Conservation (phyloP, 345 rosid genomes). For the Eucalyptus urophylla region DNA sequence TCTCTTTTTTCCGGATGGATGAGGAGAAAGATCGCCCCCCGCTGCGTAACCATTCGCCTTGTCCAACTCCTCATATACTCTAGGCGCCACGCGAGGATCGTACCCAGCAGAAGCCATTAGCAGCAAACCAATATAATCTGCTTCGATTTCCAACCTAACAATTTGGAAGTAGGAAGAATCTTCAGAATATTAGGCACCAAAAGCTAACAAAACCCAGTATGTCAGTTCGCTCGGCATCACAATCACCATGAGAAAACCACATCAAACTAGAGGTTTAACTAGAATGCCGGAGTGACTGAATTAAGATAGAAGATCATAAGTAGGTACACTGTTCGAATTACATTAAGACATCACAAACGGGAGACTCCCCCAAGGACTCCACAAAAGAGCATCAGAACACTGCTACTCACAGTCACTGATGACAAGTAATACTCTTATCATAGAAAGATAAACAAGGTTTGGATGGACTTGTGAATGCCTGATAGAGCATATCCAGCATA, state of each 20-base stretch:
- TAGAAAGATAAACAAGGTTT: background rate
- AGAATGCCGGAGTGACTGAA: background rate
- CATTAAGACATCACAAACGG: background rate
- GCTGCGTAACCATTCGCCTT: slow-evolving; percentile 34
- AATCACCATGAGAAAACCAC: background rate
- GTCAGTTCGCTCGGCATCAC: background rate
- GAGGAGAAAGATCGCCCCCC: slow-evolving; percentile 64
- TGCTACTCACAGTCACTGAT: background rate
- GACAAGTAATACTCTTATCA: background rate
- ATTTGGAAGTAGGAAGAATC: background rate
- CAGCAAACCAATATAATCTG: slow-evolving; percentile 79
- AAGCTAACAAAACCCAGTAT: background rate
- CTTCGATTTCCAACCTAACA: slow-evolving; percentile 85
- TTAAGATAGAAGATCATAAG: background rate
- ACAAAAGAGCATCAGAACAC: background rate
- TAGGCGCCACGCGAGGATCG: slow-evolving; percentile 76
- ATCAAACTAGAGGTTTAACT: background rate
- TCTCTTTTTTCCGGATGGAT: slow-evolving; percentile 90
- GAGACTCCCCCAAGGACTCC: background rate
- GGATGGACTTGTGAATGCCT: background rate
- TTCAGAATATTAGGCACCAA: background rate
- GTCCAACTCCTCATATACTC: slow-evolving; percentile 70
- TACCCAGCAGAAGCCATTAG: slow-evolving; percentile 84
- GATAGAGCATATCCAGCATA: background rate
- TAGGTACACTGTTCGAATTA: background rate